Evolutionary conservation across 2,329 filamentous ascomycete genomes (phyloP), one percentile per base, ranked within the genome.

Genomic region (Endoconidiophora laricicola): DNA sequence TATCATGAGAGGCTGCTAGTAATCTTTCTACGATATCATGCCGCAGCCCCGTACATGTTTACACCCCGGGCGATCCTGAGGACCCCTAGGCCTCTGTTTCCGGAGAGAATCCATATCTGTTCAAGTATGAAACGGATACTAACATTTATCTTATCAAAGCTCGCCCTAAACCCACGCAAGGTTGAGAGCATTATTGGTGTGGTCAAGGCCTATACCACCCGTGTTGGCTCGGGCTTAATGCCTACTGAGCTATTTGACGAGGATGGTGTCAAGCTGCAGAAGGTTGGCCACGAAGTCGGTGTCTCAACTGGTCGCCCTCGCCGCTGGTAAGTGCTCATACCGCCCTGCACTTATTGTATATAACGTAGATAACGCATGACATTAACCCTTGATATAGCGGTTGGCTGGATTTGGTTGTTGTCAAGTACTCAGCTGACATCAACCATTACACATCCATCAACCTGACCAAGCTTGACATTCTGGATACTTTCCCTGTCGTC

Each of bases 401-500:
- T 64, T 77, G 58, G 63, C 67, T 81, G 41, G 80, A 85, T 58
- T 69, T 85, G 4, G 78, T 83, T 33, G 73, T 83, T 5, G 63
- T 83, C 55, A 79, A 81, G 61, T 83, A 81, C 67, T 79, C 62
- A 23, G 56, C 58, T 54, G 66, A 70, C 44, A 69, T 82, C 61
- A 84, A 84, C 66, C 71, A 54, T 45, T 54, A 54, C 48, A 54
- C 52, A 36, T 54, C 52, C 7, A 54, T 54, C 48, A 78, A 79
- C 58, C 60, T 79, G 39, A 78, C 73, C 12, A 78, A 76, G 57
- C 52, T 50, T 18, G 80, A 85, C 57, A 72, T 86, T 37, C 70
- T 87, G 14, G 83, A 87, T 61, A 75, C 75, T 29, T 86, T 94
- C 61, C 70, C 75, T 7, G 79, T 78, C 59, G 74, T 93, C 65